Conservation (phyloP, 768 basidiomycete genomes). For the Paxillus rubicundulus region DNA sequence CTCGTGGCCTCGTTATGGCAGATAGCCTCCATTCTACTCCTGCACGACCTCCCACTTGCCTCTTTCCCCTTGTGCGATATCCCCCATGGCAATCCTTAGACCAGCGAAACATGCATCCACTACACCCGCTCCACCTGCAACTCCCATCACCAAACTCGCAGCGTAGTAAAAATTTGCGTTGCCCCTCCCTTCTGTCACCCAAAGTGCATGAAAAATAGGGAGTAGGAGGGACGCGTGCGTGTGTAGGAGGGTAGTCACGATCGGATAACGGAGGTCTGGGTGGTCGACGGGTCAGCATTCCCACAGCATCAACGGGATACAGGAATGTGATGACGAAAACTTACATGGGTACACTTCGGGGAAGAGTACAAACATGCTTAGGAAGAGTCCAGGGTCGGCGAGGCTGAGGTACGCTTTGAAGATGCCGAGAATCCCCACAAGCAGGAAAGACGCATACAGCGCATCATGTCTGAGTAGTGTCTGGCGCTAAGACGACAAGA, state of each 20-base stretch:
- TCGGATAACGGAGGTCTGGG: constrained; percentile 79
- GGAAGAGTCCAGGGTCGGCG: constrained; percentile 83
- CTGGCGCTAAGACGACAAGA: neutral
- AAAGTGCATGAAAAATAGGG: constrained; percentile 88
- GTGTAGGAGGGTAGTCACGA: constrained; percentile 80
- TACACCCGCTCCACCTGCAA: constrained; percentile 80
- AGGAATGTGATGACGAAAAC: constrained; percentile 28
- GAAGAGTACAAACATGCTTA: constrained; percentile 77
- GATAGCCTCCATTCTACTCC: constrained; percentile 10
- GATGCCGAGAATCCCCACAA: constrained; percentile 72
- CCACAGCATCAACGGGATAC: neutral
- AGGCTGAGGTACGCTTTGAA: constrained; percentile 94
- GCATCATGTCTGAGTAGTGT: constrained; percentile 66
- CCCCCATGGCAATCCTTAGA: constrained; percentile 69
- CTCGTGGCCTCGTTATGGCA: no score
- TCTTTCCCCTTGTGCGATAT: constrained; percentile 40
- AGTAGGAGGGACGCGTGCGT: constrained; percentile 82
- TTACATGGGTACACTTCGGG: constrained; percentile 81
- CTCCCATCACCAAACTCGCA: constrained; percentile 88
- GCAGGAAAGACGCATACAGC: constrained; percentile 72
- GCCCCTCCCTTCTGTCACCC: constrained; percentile 88
- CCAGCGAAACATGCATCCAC: constrained; percentile 83
- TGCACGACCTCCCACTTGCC: constrained; percentile 31
- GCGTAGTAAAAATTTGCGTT: constrained; percentile 99
- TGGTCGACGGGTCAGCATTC: neutral